A percentile compares a stretch with the other conserved stretches of the same genome.
These are phyloP conservation scores for Suillus decipiens DNA, from an alignment of 768 basidiomycete species.

Conservation along the genomic window DNA sequence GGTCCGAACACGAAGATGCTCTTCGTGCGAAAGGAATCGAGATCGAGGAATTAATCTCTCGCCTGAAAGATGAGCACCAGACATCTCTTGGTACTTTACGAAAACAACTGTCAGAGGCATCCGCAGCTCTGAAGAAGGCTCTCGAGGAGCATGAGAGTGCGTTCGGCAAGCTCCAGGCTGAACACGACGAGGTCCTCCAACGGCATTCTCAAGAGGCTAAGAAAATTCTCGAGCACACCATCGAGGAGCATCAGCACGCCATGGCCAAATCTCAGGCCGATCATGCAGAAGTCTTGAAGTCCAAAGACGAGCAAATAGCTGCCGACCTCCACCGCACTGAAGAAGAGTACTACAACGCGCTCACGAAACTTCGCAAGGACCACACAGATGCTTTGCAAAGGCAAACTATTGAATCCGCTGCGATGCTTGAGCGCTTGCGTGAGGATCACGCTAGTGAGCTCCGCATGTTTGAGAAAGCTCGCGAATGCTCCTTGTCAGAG, in stretches of 20 bases:
- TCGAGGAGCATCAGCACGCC: constrained; percentile 55
- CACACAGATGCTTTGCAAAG: constrained; percentile 67
- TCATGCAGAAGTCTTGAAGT: constrained; percentile 57
- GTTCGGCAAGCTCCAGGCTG: constrained; percentile 55
- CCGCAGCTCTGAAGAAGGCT: constrained; percentile 44
- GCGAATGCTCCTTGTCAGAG: constrained; percentile 72
- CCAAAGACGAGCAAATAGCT: constrained; percentile 60
- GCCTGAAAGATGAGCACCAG: constrained; percentile 54
- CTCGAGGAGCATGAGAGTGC: constrained; percentile 60
- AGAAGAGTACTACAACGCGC: constrained; percentile 79
- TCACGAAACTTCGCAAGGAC: constrained; percentile 74
- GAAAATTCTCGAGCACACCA: constrained; percentile 46
- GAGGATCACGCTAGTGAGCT: constrained; percentile 78
- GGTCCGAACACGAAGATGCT: constrained; percentile 44
- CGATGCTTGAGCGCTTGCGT: constrained; percentile 66
- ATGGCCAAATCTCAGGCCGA: constrained; percentile 50
- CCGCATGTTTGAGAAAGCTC: constrained; percentile 72
- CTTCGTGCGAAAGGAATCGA: constrained; percentile 45
- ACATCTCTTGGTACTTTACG: constrained; percentile 39
- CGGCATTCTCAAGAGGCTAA: constrained; percentile 57
- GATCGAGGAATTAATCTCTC: constrained; percentile 41
- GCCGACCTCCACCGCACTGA: constrained; percentile 65
- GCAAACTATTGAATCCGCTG: constrained; percentile 59
- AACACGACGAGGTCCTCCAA: constrained; percentile 56
- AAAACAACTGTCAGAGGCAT: constrained; percentile 46